phyloP scores from a whole-genome alignment of 306 rosid species.

The Fragaria ananassa region DNA sequence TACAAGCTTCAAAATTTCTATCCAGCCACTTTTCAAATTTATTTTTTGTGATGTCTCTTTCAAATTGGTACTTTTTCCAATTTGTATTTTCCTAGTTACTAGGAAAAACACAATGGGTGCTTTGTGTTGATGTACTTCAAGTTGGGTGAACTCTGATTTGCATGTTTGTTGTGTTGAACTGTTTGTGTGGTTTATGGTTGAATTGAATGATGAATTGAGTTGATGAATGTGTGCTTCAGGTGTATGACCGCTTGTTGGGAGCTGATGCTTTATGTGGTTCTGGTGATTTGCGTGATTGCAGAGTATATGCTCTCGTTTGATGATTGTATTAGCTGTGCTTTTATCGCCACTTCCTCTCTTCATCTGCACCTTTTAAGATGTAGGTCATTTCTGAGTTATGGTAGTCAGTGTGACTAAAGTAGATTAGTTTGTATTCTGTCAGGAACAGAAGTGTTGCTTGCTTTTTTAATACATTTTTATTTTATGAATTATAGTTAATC shows the following conservation, averaged over 20 bases:
- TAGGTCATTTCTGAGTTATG: slow-evolving; percentile 31
- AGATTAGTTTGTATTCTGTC: slow-evolving; percentile 30
- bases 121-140: not conserved
- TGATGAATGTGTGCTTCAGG: slow-evolving; percentile 92
- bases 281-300: slow-evolving; percentile 94
- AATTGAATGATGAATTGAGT: slow-evolving; percentile 70
- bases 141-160: slow-evolving; percentile 21
- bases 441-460: slow-evolving; percentile 17
- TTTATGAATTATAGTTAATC: slow-evolving; percentile 12
- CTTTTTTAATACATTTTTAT: not conserved
- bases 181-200: slow-evolving; percentile 24
- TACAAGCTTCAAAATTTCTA: not conserved
- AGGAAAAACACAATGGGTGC: not conserved
- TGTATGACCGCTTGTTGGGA: slow-evolving; percentile 81
- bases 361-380: slow-evolving; percentile 37
- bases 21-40: not conserved
- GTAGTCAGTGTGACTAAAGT: slow-evolving; percentile 18
- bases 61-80: not conserved
- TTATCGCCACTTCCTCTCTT: slow-evolving; percentile 51
- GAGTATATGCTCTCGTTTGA: slow-evolving; percentile 79
- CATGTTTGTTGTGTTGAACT: slow-evolving; percentile 34
- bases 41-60: not conserved
- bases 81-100: not conserved
- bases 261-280: slow-evolving; percentile 97
- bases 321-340: slow-evolving; percentile 78